A percentile compares a stretch with the other conserved stretches of the same genome.
Evolutionary conservation across 192 early-diverging fungal genomes (phyloP).

Genomic region (Backusella macrospora): DNA sequence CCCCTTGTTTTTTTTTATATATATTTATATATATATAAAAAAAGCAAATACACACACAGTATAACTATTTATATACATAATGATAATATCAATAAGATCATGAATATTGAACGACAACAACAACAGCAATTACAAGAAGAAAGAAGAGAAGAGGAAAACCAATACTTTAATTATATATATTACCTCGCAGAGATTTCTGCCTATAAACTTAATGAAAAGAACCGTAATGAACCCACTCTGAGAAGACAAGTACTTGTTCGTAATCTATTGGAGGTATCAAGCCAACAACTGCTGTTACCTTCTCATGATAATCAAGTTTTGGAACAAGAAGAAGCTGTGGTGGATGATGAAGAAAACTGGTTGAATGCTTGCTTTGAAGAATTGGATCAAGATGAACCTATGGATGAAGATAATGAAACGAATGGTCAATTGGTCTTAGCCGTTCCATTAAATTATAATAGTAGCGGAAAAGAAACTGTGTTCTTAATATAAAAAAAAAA

Average conservation of each 20-base stretch:
- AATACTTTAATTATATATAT: conserved; percentile 10
- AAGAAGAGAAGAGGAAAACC: background rate
- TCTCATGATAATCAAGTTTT: background rate
- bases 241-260: conserved; percentile 25
- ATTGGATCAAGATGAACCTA: conserved; percentile 20
- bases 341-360: conserved; percentile 29
- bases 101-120: conserved; percentile 1
- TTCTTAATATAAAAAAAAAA: conserved; percentile 13
- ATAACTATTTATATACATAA: background rate
- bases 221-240: conserved; percentile 4
- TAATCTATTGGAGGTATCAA: conserved; percentile 13
- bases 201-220: conserved; percentile 9
- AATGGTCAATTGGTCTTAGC: conserved; percentile 1
- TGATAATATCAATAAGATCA: conserved; percentile 13
- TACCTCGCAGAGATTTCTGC: conserved; percentile 9
- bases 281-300: background rate
- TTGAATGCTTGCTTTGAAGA: conserved; percentile 40
- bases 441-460: conserved; percentile 2
- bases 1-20: background rate
- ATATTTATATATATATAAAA: background rate
- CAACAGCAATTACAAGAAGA: background rate
- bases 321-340: no score
- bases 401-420: conserved; percentile 23
- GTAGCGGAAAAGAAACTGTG: background rate
- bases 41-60: background rate